Base-by-base conservation (phyloP, 805 yeast genomes). In the Tetrapisispora nanseiensis region DNA sequence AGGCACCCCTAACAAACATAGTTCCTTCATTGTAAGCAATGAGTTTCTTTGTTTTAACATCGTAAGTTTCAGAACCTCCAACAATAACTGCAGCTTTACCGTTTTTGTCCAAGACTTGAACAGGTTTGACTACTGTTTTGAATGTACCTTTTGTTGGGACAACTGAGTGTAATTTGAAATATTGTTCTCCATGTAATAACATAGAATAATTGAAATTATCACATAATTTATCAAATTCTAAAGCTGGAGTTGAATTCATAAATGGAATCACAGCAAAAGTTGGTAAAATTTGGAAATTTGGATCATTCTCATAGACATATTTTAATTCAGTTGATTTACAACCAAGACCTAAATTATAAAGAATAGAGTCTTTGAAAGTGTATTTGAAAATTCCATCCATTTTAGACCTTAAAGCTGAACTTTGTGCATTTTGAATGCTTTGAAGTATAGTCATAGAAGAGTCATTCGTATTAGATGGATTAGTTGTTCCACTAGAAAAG, bases 101-200 rank as follows among this genome's bases (percentile, higher is more conserved):
- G 43, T 87, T 87, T 71, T 90, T 90, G 66, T 86, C 90, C 16
- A 82, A 62, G 15, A 86, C 76, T 16, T 83, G 85, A 40, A 90
- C 69, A 37, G 95, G 87, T 48, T 59, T 67, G 45, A 76, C 74
- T 34, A 71, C 71, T 7, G 95, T 83, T 42, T 65, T 70, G 34
- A 87, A 62, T 2, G 65, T 59, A 3, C 80, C 95, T 47, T 74
- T 71, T 1, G 83, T 75, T 47, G 95, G 94, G 44, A 90, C 71
- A 44, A 95, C 92, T 61, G 80, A 75, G 7, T 10, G 23, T 48
- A 90, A 62, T 64, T 78, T 86, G 53, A 89, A 70, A 65, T 83
- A 90, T 63, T 90, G 97, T 67, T 90, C 98, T 46, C 97, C 98
- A 62, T 90, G 97, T 52, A 90, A 74, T 57, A 90, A 72, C 65